Evolutionary conservation across 2,329 filamentous ascomycete genomes (phyloP).

Genomic region (Pseudomassariella vexata): DNA sequence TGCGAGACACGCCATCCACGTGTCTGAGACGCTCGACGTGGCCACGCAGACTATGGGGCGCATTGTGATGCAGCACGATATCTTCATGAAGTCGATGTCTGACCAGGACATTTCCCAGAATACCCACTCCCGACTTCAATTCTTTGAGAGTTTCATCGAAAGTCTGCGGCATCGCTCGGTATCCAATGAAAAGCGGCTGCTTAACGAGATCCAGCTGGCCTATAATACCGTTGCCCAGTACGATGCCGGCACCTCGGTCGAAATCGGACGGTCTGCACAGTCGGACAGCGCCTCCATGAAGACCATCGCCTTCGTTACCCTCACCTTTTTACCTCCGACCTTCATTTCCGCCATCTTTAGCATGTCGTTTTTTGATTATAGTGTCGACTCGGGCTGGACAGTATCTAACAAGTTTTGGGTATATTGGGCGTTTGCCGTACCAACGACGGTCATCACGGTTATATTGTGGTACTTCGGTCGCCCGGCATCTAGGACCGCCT

Average conservation of each 20-base stretch:
- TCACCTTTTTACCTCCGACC: constrained; percentile 44
- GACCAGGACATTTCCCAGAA: constrained; percentile 6
- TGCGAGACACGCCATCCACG: constrained; percentile 37
- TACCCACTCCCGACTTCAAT: constrained; percentile 25
- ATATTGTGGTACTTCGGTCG: constrained; percentile 13
- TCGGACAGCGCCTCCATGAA: constrained; percentile 46
- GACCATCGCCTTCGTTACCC: constrained; percentile 41
- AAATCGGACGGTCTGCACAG: constrained; percentile 33
- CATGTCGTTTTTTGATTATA: constrained; percentile 35
- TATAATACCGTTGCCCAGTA: constrained; percentile 39
- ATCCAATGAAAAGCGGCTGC: constrained; percentile 38
- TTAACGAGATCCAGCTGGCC: constrained; percentile 49
- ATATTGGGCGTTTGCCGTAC: constrained; percentile 23
- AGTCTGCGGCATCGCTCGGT: constrained; percentile 29
- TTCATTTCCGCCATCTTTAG: constrained; percentile 44
- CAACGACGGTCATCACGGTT: constrained; percentile 13
- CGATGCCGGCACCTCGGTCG: constrained; percentile 30
- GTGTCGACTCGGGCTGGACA: constrained; percentile 12
- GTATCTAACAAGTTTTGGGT: constrained; percentile 24
- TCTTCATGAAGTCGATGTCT: constrained; percentile 8
- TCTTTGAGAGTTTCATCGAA: constrained; percentile 24
- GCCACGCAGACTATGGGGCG: constrained; percentile 22
- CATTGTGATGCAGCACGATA: constrained; percentile 26
- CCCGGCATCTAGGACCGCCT: too few species aligned
- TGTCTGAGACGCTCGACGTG: constrained; percentile 34